A percentile compares a stretch with the other conserved stretches of the same genome.
phyloP scores from a whole-genome alignment of 2,329 filamentous ascomycete species.

The Elsinoe australis region DNA sequence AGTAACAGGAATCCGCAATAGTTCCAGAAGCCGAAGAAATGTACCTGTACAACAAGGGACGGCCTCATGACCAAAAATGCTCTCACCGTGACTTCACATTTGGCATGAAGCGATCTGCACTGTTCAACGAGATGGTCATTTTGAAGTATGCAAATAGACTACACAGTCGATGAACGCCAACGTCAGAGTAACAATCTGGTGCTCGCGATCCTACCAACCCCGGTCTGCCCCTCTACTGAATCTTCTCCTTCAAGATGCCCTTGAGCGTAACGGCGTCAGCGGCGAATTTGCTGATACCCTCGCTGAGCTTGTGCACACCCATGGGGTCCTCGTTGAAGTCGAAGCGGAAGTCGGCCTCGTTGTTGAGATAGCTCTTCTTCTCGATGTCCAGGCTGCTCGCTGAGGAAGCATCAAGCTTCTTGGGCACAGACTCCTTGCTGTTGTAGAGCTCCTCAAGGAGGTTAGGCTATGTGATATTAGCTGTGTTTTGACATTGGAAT shows the following conservation, averaged over 20 bases:
- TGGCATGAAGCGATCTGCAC: no score
- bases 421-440: conserved; percentile 69
- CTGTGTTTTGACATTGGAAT: neutral
- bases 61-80: no score
- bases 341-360: conserved; percentile 91
- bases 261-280: conserved; percentile 93
- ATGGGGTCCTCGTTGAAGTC: conserved; percentile 99
- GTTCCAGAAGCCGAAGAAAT: no score
- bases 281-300: conserved; percentile 99
- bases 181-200: conserved; percentile 1
- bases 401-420: conserved; percentile 75
- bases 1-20: no score
- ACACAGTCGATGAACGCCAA: neutral
- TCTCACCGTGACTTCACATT: no score
- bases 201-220: neutral
- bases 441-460: conserved; percentile 91
- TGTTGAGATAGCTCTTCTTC: conserved; percentile 84
- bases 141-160: conserved; percentile 12
- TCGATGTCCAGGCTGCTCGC: conserved; percentile 65
- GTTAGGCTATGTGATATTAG: conserved; percentile 54
- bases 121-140: neutral
- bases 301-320: conserved; percentile 97
- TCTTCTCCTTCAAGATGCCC: conserved; percentile 82
- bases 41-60: no score
- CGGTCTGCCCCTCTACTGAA: conserved; percentile 35